phyloP scores from a whole-genome alignment of 371 early-diverging fungal species.

The Batrachochytrium dendrobatidis region DNA sequence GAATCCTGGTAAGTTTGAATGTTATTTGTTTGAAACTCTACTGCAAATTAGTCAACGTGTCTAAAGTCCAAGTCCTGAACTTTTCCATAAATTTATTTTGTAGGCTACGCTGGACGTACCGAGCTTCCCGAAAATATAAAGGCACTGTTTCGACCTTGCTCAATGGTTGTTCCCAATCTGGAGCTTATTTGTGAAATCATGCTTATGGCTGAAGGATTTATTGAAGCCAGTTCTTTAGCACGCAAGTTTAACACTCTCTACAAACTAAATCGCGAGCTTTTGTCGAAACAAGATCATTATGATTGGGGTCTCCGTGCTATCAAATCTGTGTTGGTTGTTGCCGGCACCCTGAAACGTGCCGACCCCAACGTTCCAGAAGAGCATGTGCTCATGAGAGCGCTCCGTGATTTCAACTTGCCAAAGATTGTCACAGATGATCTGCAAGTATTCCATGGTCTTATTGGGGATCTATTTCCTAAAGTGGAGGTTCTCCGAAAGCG shows the following conservation, averaged over 20 bases:
- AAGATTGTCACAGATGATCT: slow-evolving; percentile 59
- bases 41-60: too few relatives aligned
- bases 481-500: slow-evolving; percentile 52
- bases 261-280: slow-evolving; percentile 51
- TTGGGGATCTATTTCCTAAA: slow-evolving; percentile 57
- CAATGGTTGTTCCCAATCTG: slow-evolving; percentile 59
- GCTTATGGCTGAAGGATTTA: slow-evolving; percentile 62
- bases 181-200: slow-evolving; percentile 62
- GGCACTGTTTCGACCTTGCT: slow-evolving; percentile 57
- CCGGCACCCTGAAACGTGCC: slow-evolving; percentile 51
- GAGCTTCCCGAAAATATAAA: slow-evolving; percentile 62
- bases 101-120: slow-evolving; percentile 55
- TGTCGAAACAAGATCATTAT: slow-evolving; percentile 61
- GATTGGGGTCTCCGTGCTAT: slow-evolving; percentile 63
- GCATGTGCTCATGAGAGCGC: slow-evolving; percentile 55
- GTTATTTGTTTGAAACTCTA: slow-evolving; percentile 20
- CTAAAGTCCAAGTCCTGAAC: slow-evolving; percentile 7
- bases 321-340: slow-evolving; percentile 59
- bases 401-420: slow-evolving; percentile 62
- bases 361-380: slow-evolving; percentile 56
- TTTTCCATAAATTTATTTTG: too few relatives aligned
- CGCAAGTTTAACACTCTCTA: slow-evolving; percentile 57
- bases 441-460: slow-evolving; percentile 54
- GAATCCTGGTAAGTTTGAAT: too few relatives aligned
- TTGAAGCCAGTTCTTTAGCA: slow-evolving; percentile 51